Evolutionary conservation across 495 filamentous ascomycete genomes (phyloP), one percentile per base, ranked within the genome.

Genomic region (Lichenothelia convexa): DNA sequence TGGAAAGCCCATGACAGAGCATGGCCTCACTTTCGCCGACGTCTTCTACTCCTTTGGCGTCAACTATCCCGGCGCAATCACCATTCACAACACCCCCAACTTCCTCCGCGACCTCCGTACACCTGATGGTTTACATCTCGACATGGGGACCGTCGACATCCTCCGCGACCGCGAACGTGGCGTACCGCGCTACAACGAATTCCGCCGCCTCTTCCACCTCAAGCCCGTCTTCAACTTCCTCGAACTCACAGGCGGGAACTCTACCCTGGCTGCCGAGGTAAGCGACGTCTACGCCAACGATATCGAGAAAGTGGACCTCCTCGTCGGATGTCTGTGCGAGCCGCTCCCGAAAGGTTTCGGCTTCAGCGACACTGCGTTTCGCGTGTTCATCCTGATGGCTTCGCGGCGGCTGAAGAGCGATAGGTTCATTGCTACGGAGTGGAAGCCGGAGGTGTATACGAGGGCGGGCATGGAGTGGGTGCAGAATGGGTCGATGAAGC

Each of bases 41-140:
- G 44, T 49, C 16, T 56, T 64, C 35, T 64, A 60, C 51, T 56
- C 52, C 33, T 64, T 64, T 41, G 60, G 60, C 33, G 56, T 61
- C 48, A 58, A 57, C 45, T 51, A 60, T 44, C 60, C 60, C 3
- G 60, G 60, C 36, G 57, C 59, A 18, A 57, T 63, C 27, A 61
- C 57, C 5, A 46, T 48, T 36, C 43, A 55, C 43, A 64, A 64
- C 49, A 45, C 41, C 12, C 56, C 59, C 20, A 18, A 45, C 38
- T 64, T 62, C 45, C 40, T 62, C 1, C 53, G 56, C 7, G 31
- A 29, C 24, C 46, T 61, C 1, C 34, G 30, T 18, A 53, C 41
- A 6, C 58, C 58, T 18, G 49, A 58, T 38, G 53, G 53, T 3
- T 30, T 41, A 9, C 38, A 40, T 19, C 40, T 51, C 27, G 60